A percentile compares a stretch with the other conserved stretches of the same genome.
These are phyloP conservation scores for Xylaria scruposa DNA, from an alignment of 495 filamentous ascomycete species.

Conservation along the genomic window DNA sequence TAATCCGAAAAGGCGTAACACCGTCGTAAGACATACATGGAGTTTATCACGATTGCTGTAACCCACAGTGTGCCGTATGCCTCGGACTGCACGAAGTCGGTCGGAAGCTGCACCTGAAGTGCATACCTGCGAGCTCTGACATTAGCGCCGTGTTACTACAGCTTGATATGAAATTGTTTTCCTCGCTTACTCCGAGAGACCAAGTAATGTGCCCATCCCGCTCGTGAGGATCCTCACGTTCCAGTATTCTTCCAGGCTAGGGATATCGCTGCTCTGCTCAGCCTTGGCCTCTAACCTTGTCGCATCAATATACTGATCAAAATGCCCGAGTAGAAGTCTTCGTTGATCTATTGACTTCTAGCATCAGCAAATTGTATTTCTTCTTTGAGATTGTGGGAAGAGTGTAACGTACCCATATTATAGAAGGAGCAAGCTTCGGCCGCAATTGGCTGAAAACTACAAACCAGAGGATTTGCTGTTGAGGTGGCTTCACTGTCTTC, in stretches of 20 bases:
- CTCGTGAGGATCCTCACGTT: slow-evolving; percentile 38
- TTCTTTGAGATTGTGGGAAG: background rate
- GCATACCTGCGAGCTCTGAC: slow-evolving; percentile 26
- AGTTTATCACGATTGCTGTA: slow-evolving; percentile 36
- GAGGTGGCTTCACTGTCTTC: background rate
- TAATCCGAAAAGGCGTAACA: background rate
- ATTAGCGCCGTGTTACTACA: background rate
- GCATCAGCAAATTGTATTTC: background rate
- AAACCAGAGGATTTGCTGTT: slow-evolving; percentile 29
- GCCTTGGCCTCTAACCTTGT: slow-evolving; percentile 36
- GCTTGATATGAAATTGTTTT: background rate
- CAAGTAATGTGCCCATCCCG: slow-evolving; percentile 36
- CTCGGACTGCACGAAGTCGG: slow-evolving; percentile 27
- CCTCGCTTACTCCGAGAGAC: slow-evolving; percentile 34
- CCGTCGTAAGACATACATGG: slow-evolving; percentile 29
- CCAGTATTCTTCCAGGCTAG: slow-evolving; percentile 38
- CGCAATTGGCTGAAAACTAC: slow-evolving; percentile 28
- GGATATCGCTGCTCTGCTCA: slow-evolving; percentile 32
- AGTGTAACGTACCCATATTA: slow-evolving; percentile 27
- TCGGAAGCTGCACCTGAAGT: slow-evolving; percentile 30
- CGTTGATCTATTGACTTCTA: slow-evolving; percentile 28
- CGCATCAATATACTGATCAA: slow-evolving; percentile 36
- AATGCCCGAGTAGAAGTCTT: slow-evolving; percentile 23
- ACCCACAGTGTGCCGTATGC: slow-evolving; percentile 32
- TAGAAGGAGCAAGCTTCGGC: slow-evolving; percentile 26